phyloP scores from a whole-genome alignment of 257 asterid species.

The Scutellaria barbata region DNA sequence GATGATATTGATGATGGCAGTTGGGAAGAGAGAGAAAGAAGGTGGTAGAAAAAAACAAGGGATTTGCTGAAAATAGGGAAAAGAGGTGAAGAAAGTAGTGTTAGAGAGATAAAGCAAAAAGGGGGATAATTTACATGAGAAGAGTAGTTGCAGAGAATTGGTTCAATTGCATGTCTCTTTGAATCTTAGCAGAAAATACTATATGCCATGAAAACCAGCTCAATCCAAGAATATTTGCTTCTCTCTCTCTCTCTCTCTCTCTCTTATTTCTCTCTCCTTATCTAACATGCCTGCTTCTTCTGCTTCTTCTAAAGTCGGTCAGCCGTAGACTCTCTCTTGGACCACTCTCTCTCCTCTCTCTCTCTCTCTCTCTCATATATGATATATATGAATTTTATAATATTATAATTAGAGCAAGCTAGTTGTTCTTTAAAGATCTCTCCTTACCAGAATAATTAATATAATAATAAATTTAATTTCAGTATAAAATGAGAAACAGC shows the following conservation, averaged over 20 bases:
- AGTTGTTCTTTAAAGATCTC: neutral
- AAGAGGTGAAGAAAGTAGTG: slow-evolving; percentile 26
- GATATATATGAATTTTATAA: neutral
- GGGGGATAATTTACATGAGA: neutral
- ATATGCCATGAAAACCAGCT: slow-evolving; percentile 45
- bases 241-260: slow-evolving; percentile 31
- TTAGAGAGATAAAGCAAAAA: slow-evolving; percentile 23
- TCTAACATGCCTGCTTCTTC: slow-evolving; percentile 61
- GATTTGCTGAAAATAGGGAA: slow-evolving; percentile 52
- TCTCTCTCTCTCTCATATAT: slow-evolving; percentile 29
- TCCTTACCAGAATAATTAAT: slow-evolving; percentile 20
- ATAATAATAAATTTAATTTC: neutral
- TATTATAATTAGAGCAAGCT: neutral
- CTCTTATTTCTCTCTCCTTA: slow-evolving; percentile 41
- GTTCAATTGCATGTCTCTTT: slow-evolving; percentile 45
- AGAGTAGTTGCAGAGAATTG: slow-evolving; percentile 23
- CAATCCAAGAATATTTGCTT: slow-evolving; percentile 44
- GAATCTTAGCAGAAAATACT: slow-evolving; percentile 54
- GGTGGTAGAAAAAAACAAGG: slow-evolving; percentile 43
- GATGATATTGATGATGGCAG: neutral
- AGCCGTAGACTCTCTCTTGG: slow-evolving; percentile 58
- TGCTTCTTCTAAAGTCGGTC: slow-evolving; percentile 67
- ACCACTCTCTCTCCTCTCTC: slow-evolving; percentile 52
- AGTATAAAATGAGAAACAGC: neutral
- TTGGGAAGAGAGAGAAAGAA: slow-evolving; percentile 4